A percentile compares a stretch with the other conserved stretches of the same genome.
Conservation (phyloP, 2,329 filamentous ascomycete genomes). For the Parastagonospora nodorum region DNA sequence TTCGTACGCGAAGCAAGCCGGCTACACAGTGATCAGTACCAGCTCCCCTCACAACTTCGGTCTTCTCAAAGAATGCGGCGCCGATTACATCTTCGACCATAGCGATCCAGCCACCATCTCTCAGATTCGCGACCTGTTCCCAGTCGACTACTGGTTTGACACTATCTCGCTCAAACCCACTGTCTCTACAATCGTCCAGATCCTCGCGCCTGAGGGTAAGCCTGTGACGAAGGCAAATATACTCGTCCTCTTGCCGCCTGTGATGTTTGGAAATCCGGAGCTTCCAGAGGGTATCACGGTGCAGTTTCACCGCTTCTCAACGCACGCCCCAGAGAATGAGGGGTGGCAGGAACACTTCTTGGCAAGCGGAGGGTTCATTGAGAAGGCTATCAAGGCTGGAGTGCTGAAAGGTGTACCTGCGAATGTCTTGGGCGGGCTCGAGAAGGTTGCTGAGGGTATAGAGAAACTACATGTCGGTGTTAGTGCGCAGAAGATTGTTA, state of each 20-base stretch:
- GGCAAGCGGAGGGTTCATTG: constrained; percentile 24
- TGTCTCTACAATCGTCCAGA: constrained; percentile 24
- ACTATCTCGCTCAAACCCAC: constrained; percentile 42
- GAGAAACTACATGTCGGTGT: constrained; percentile 32
- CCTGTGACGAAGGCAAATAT: constrained; percentile 24
- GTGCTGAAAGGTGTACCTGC: constrained; percentile 27
- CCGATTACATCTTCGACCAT: constrained; percentile 44
- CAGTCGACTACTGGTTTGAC: constrained; percentile 49
- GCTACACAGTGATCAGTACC: constrained; percentile 29
- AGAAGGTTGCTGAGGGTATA: constrained; percentile 24
- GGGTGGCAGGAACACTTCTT: constrained; percentile 25
- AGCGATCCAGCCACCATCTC: constrained; percentile 43
- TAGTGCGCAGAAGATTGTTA: constrained; percentile 39
- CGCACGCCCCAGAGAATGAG: constrained; percentile 22
- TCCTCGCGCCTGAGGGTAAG: constrained; percentile 27
- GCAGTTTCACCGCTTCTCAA: constrained; percentile 25
- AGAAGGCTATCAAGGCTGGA: constrained; percentile 23
- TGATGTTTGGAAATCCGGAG: constrained; percentile 17
- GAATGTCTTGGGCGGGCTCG: constrained; percentile 28
- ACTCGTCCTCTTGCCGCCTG: constrained; percentile 20
- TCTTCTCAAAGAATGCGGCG: constrained; percentile 17
- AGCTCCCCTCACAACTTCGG: constrained; percentile 26
- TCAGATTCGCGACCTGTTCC: constrained; percentile 41
- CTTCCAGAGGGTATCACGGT: constrained; percentile 23
- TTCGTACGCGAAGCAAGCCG: constrained; percentile 29